Base-by-base conservation (phyloP, 352 stramenopile species). In the Blastocystis sp. region DNA sequence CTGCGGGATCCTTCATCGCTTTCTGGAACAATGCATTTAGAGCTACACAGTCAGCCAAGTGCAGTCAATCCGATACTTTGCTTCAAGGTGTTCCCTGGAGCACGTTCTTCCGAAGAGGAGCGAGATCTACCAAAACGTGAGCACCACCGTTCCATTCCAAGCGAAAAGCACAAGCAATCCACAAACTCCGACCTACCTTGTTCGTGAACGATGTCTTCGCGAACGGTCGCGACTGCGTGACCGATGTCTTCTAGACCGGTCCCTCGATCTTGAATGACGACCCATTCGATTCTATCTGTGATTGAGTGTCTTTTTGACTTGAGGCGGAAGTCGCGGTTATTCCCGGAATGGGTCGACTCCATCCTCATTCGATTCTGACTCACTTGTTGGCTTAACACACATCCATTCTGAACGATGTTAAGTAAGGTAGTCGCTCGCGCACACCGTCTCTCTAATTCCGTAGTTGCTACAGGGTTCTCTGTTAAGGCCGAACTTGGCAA, bases 1-100 rank as follows among this genome's bases (percentile, higher is more conserved):
- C 53, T 63, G 49, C 27, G 27, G 69, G 69, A 81, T 81, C 69
- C 44, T 81, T 81, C 69, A 65, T 81, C 27, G 69, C 48, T 27
- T 81, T 48, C 9, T 64, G 46, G 9, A 81, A 29, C 9, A 81
- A 29, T 51, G n/a, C 48, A 63, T 81, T 42, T n/a, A 81, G 27
- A 36, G 69, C 69, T 81, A 81, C 18, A 44, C 3, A 64, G 42
- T 64, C 24, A 21, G 6, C 32, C 24, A 21, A 63, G 3, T 9
- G 42, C 7, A 24, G 7, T 8, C 36, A 61, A 21, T 21, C 11
- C 34, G 4, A 24, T 63, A 81, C 69, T 81, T 81, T 59, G 40
- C 29, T 61, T 63, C 40, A 81, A 64, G 8, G 69, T 81, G 42
- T 81, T 81, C 21, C 69, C 69, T 21, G 69, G 44, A 64, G 46